Percentiles rank a stretch among this genome's conserved stretches.
phyloP scores from a whole-genome alignment of 148 eudicot species.

The Fallopia convolvulus region DNA sequence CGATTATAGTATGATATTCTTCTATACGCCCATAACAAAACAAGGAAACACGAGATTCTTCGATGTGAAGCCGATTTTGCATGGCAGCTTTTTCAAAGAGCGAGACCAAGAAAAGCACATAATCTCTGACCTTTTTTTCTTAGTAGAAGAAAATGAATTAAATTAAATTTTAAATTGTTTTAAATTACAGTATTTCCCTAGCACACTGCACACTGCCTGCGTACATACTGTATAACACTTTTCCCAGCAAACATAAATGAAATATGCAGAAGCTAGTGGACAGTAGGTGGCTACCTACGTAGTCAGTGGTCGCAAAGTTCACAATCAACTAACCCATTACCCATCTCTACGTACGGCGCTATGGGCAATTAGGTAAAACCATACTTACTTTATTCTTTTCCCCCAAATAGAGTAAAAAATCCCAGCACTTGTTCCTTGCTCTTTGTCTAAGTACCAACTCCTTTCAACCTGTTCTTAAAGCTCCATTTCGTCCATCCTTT shows the following conservation, averaged over 20 bases:
- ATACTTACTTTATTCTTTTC: background rate
- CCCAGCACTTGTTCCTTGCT: background rate
- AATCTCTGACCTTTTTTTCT: background rate
- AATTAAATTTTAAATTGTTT: too few relatives aligned
- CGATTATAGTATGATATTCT: background rate
- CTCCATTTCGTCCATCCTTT: background rate
- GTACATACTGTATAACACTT: too few relatives aligned
- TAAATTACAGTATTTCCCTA: too few relatives aligned
- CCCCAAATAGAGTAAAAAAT: too few relatives aligned
- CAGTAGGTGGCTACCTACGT: background rate
- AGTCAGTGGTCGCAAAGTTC: background rate
- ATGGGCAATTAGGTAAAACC: background rate
- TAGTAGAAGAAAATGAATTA: background rate
- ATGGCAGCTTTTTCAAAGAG: background rate
- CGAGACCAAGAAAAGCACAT: background rate
- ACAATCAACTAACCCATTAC: background rate
- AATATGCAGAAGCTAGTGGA: background rate
- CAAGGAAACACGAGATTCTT: background rate
- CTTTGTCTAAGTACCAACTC: background rate
- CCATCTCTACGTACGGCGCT: background rate
- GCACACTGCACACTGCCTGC: too few relatives aligned
- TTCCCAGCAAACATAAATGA: too few relatives aligned
- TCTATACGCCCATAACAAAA: background rate
- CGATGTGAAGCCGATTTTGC: background rate
- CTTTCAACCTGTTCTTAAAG: background rate